These are phyloP conservation scores for Globisporangium spiculum DNA, from an alignment of 352 stramenopile species.

Conservation along the genomic window DNA sequence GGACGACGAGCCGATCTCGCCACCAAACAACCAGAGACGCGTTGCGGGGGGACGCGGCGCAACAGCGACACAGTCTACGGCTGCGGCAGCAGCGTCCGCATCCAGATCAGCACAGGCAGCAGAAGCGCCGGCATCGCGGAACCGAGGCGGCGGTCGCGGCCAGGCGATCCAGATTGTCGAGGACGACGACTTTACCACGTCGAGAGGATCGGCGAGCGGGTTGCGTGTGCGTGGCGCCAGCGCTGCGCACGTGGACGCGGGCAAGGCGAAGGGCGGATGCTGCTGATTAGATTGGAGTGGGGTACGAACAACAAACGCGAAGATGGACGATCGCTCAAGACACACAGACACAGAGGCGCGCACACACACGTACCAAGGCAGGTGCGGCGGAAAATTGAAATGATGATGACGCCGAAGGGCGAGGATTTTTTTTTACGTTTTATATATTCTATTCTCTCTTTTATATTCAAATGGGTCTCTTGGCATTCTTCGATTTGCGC, in stretches of 20 bases:
- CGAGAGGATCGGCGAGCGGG: conserved; percentile 30
- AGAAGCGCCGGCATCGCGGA: conserved; percentile 22
- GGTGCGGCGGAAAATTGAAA: conserved; percentile 8
- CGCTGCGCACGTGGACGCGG: conserved; percentile 34
- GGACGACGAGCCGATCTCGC: conserved; percentile 54
- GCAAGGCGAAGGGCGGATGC: conserved; percentile 57
- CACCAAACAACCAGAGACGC: conserved; percentile 20
- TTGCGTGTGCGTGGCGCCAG: conserved; percentile 49
- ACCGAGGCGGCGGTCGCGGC: conserved; percentile 43
- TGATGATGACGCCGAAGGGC: conserved; percentile 7
- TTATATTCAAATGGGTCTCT: background rate
- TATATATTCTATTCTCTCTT: conserved; percentile 10
- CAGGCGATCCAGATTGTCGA: conserved; percentile 66
- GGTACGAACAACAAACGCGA: background rate
- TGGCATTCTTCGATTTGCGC: background rate
- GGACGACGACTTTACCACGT: conserved; percentile 34
- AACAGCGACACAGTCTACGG: conserved; percentile 12
- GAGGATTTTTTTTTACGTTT: conserved; percentile 10
- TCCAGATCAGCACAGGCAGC: background rate
- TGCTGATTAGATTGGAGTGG: conserved; percentile 30
- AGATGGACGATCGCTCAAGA: background rate
- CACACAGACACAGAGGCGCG: background rate
- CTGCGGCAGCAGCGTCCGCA: conserved; percentile 16
- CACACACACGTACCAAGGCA: background rate
- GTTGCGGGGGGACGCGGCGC: conserved; percentile 5